Base-by-base conservation (phyloP, 202 grass and related monocot species). In the Dendrocalamus latiflorus region DNA sequence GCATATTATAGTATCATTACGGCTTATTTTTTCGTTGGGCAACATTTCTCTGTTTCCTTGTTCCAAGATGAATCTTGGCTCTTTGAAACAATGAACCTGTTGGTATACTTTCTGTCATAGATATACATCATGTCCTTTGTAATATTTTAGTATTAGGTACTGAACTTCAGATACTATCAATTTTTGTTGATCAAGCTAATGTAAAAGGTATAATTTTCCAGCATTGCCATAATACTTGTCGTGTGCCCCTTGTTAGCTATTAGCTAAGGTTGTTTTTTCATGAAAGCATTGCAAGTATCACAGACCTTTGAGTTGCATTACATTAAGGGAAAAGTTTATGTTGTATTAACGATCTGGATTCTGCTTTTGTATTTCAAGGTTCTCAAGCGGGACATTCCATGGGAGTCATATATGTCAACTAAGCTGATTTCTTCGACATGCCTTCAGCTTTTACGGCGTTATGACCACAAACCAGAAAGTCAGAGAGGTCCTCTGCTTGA, bases 371-470 rank as follows among this genome's bases (percentile, higher is more conserved):
- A 43, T 80, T 80, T 90, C 54, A 87, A 98, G 96, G 96, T 98
- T 89, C 91, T 98, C 61, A 98, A 92, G 71, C 86, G 89, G 69
- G 96, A 95, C 75, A 98, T 98, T 85, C 93, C 96, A 95, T 98
- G 96, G 96, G 96, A n/a, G n/a, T n/a, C n/a, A n/a, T n/a, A n/a
- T n/a, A n/a, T n/a, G n/a, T n/a, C n/a, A n/a, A n/a, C n/a, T 48
- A 98, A 98, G 81, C 85, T 95, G 20, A 98, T 98, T 78, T 90
- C 93, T 53, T 88, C 87, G 59, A 95, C 89, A 78, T 84, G 86
- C 79, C 91, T 95, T 83, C 93, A 98, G 83, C 84, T 93, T 86
- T 85, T 98, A 80, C 70, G 78, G 44, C 85, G 93, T 8, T 98
- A 98, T 76, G 93, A 98, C 30, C 92, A 98, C 71, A 95, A 85